Evolutionary conservation across 208 protist genomes (phyloP).

Genomic region (Trypanosoma avium): DNA sequence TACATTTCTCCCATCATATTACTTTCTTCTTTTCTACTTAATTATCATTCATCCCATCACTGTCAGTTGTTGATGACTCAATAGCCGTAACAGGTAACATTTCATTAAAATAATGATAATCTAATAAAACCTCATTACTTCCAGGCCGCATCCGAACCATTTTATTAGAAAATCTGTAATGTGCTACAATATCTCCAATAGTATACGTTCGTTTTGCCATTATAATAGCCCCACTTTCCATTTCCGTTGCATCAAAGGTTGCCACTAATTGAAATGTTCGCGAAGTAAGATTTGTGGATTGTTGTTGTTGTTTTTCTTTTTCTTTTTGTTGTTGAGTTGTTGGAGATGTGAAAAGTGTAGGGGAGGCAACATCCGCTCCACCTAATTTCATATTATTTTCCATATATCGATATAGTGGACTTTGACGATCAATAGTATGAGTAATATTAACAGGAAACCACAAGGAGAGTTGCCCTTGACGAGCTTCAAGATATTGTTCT

Average conservation of each 20-base stretch:
- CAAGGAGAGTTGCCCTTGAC: constrained; percentile 54
- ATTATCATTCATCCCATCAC: constrained; percentile 25
- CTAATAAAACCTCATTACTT: constrained; percentile 56
- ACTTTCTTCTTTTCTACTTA: neutral
- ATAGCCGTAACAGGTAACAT: constrained; percentile 50
- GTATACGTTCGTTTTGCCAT: constrained; percentile 76
- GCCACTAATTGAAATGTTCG: constrained; percentile 73
- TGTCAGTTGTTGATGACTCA: constrained; percentile 62
- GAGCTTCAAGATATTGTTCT: constrained; percentile 49
- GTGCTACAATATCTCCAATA: constrained; percentile 57
- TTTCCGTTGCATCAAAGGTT: constrained; percentile 78
- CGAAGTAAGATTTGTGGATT: neutral
- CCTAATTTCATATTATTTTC: constrained; percentile 20
- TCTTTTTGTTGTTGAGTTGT: neutral
- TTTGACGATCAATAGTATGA: constrained; percentile 71
- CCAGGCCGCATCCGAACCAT: constrained; percentile 59
- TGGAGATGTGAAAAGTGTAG: constrained; percentile 5
- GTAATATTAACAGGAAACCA: constrained; percentile 81
- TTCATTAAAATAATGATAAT: constrained; percentile 88
- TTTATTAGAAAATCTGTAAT: constrained; percentile 80
- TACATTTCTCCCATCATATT: too few relatives aligned
- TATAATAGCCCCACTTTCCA: constrained; percentile 71
- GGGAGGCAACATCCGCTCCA: constrained; percentile 18
- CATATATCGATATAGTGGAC: constrained; percentile 73
- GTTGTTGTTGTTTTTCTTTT: neutral